Conservation (phyloP, 192 early-diverging fungal species). For the Umbelopsis sp. region DNA sequence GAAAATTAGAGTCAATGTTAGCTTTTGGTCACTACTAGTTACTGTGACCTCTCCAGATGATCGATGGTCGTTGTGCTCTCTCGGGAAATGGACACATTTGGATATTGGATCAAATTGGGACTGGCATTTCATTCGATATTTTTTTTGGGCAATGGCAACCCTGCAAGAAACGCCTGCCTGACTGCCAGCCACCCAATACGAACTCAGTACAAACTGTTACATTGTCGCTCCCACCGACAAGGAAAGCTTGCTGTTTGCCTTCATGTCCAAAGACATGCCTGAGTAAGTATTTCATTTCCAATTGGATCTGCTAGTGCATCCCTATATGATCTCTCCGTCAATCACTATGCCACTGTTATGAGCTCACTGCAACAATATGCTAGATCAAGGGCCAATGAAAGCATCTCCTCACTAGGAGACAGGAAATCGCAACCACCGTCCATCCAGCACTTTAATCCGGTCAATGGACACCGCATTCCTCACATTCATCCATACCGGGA, state of each 20-base stretch:
- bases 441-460: background rate
- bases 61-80: background rate
- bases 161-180: background rate
- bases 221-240: background rate
- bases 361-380: background rate
- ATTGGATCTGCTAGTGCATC: background rate
- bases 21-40: no score
- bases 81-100: slow-evolving; percentile 1
- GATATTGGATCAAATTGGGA: slow-evolving; percentile 6
- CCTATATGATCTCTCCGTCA: background rate
- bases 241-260: background rate
- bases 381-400: slow-evolving; percentile 1
- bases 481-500: slow-evolving; percentile 4
- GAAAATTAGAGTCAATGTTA: background rate
- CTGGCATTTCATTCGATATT: background rate
- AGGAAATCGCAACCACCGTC: background rate
- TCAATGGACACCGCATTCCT: background rate
- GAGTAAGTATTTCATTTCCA: background rate
- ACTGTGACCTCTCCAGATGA: background rate
- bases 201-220: background rate
- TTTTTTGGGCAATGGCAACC: no score
- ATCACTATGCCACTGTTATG: no score
- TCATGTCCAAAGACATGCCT: background rate
- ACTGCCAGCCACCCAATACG: background rate
- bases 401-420: background rate